Conservation (phyloP, 306 rosid genomes). For the Phaseolus lunatus region DNA sequence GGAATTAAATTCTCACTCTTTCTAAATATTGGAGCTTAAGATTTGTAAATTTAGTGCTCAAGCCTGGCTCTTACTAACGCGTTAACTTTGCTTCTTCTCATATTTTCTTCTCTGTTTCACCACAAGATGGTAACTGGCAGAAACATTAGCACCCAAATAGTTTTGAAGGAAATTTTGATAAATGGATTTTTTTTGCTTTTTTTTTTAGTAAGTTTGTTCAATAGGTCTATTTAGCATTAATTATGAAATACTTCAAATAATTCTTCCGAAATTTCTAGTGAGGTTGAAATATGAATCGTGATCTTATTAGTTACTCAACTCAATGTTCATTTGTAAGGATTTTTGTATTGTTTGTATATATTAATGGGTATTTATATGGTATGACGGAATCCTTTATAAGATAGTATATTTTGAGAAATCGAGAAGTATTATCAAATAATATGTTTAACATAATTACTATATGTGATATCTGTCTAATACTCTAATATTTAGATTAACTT, state of each 20-base stretch:
- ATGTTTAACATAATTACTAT: too few relatives aligned
- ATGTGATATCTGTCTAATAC: too few relatives aligned
- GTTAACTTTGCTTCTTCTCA: not conserved
- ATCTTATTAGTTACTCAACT: not conserved
- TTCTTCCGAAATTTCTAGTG: not conserved
- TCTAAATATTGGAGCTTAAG: slow-evolving; percentile 4
- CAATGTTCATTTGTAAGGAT: not conserved
- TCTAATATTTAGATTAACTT: too few relatives aligned
- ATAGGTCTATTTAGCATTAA: not conserved
- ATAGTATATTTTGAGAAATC: too few relatives aligned
- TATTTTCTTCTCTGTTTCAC: not conserved
- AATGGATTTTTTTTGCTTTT: not conserved
- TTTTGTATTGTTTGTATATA: too few relatives aligned
- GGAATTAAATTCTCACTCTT: slow-evolving; percentile 35
- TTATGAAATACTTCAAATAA: not conserved
- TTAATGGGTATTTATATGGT: too few relatives aligned
- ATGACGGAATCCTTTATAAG: too few relatives aligned
- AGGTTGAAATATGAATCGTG: not conserved
- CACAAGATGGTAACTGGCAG: not conserved
- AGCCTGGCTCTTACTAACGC: too few relatives aligned
- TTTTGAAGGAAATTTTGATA: not conserved
- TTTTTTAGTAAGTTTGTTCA: not conserved
- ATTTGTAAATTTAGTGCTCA: not conserved
- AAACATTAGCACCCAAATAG: not conserved
- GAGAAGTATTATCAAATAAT: too few relatives aligned